Conservation (phyloP, 2,329 filamentous ascomycete genomes). For the Fusarium redolens region DNA sequence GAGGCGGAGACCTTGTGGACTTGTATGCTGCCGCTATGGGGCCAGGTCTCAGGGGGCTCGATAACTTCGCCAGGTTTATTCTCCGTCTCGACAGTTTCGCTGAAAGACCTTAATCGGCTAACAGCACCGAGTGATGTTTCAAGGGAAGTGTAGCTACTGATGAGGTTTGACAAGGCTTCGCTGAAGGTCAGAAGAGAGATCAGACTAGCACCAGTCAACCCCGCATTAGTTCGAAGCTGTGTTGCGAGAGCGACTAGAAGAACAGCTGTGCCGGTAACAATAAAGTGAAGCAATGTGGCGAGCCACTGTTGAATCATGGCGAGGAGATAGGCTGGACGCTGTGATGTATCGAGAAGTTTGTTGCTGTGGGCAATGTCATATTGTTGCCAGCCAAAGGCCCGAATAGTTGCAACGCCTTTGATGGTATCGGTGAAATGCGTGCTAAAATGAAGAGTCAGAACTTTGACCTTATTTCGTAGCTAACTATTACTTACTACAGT, state of each 20-base stretch:
- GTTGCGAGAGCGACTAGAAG: slow-evolving; percentile 61
- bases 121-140: slow-evolving; percentile 42
- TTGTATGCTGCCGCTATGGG: slow-evolving; percentile 45
- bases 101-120: slow-evolving; percentile 39
- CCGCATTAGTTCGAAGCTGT: slow-evolving; percentile 50
- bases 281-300: slow-evolving; percentile 59
- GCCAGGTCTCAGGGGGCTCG: slow-evolving; percentile 46
- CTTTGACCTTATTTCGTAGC: fast-evolving
- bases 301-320: slow-evolving; percentile 70
- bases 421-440: slow-evolving; percentile 67
- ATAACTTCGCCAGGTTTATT: slow-evolving; percentile 36
- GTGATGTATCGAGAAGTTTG: slow-evolving; percentile 63
- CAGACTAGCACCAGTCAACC: slow-evolving; percentile 54
- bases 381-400: slow-evolving; percentile 64
- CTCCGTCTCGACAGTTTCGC: slow-evolving; percentile 41
- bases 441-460: slow-evolving; percentile 37
- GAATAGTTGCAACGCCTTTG: slow-evolving; percentile 65
- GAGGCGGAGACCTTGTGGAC: slow-evolving; percentile 50
- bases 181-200: slow-evolving; percentile 52
- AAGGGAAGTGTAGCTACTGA: slow-evolving; percentile 37
- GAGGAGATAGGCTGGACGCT: slow-evolving; percentile 68
- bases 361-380: slow-evolving; percentile 55
- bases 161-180: slow-evolving; percentile 33
- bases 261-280: slow-evolving; percentile 61
- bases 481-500: slow-evolving; percentile 38